Base-by-base conservation (phyloP, 2,329 filamentous ascomycete species). In the Aspergillus brasiliensis region DNA sequence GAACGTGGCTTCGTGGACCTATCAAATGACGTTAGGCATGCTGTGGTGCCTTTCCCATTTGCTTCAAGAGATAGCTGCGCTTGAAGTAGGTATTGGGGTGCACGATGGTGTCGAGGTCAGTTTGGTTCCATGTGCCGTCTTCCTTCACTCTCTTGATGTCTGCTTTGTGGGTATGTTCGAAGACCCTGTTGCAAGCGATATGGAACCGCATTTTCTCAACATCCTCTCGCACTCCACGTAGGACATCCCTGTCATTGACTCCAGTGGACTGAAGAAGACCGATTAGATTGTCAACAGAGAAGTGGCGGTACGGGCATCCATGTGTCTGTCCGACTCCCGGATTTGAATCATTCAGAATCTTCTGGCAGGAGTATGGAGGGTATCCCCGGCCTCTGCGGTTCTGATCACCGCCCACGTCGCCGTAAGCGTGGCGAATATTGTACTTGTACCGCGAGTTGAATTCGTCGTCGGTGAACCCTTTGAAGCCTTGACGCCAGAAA, bases 61-160 rank as follows among this genome's bases (percentile, higher is more conserved):
- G 91, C 81, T 92, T 97, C 62, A 99, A 80, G 67, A 96, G 71
- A 75, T 92, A 98, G 74, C 92, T 96, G 58, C 94, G 85, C 83
- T 97, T 97, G 78, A 98, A 99, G 78, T 97, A 99, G 65, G 94
- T 93, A 75, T 99, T 99, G 10, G 95, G 95, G 77, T 99, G 95
- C 21, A 97, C 88, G 72, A 99, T 96, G 0, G 94, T 98, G 77
- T 98, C 94, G 44, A 97, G 82, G 74, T 97, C 91, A 15, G 87
- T 86, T 6, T 88, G 80, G 11, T 83, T 87, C 87, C 89, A 89
- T 54, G 88, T 81, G 5, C 86, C 84, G 52, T 92, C 88, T 44
- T 93, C 90, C 76, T 89, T 91, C 62, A 89, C 91, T 70, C 85
- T 87, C 72, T 87, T 90, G 60, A 95, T 86, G 73, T 94, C 90